A percentile compares a stretch with the other conserved stretches of the same genome.
These are phyloP conservation scores for Beverwykella pulmonaria DNA, from an alignment of 495 filamentous ascomycete genomes.

Conservation along the genomic window DNA sequence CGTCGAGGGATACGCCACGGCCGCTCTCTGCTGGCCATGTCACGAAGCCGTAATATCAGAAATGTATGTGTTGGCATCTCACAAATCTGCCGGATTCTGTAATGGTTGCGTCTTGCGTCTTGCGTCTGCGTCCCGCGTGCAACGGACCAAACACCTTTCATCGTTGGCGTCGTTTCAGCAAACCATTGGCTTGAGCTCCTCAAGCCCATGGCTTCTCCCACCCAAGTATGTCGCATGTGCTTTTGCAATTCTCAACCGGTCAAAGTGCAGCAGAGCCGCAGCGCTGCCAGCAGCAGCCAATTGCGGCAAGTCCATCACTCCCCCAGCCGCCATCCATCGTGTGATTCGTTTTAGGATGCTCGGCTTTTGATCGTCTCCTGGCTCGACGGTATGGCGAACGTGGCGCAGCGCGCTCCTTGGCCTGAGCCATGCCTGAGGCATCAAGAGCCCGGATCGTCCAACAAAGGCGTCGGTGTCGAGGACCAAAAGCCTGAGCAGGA, in stretches of 20 bases:
- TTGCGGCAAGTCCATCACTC: conserved; percentile 10
- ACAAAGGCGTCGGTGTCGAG: background rate
- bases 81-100: conserved; percentile 8
- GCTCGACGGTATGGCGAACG: conserved; percentile 14
- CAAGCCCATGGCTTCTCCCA: background rate
- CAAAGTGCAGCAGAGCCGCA: conserved; percentile 36
- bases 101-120: background rate
- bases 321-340: conserved; percentile 14
- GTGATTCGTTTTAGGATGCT: background rate
- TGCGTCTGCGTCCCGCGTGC: background rate
- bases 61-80: conserved; percentile 18
- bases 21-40: background rate
- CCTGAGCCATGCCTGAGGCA: conserved; percentile 24
- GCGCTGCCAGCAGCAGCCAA: conserved; percentile 6
- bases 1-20: background rate
- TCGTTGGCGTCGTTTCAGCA: conserved; percentile 15
- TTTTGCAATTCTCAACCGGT: conserved; percentile 15
- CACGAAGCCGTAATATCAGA: background rate
- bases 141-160: conserved; percentile 1
- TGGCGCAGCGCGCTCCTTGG: conserved; percentile 25
- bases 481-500: background rate
- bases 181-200: conserved; percentile 32
- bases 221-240: background rate
- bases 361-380: background rate
- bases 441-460: background rate